Conservation (phyloP, 1,284 basidiomycete species). For the Pseudozyma pruni region DNA sequence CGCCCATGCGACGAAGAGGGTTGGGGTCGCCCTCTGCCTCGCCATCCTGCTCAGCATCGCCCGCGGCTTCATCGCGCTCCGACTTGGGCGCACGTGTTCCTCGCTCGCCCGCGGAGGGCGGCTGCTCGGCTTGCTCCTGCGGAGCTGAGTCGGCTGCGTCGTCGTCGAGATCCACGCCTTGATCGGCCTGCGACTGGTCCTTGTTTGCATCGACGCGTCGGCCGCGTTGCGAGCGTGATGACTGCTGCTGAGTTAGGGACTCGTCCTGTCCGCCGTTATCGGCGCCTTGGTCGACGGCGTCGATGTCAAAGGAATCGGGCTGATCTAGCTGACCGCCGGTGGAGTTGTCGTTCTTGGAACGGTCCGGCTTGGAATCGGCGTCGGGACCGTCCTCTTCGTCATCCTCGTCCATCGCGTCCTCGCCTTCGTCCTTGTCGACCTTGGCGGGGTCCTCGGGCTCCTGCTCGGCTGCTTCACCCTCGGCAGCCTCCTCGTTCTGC, state of each 20-base stretch:
- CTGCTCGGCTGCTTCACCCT: slow-evolving; percentile 31
- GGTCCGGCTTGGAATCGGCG: slow-evolving; percentile 14
- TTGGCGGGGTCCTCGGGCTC: slow-evolving; percentile 36
- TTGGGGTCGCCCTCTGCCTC: slow-evolving; percentile 69
- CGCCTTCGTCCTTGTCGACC: slow-evolving; percentile 47
- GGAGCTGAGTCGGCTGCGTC: slow-evolving; percentile 62
- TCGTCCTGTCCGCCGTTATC: slow-evolving; percentile 47
- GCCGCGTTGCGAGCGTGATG: slow-evolving; percentile 38
- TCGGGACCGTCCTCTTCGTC: slow-evolving; percentile 33
- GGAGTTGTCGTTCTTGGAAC: slow-evolving; percentile 10
- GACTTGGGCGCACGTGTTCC: slow-evolving; percentile 22
- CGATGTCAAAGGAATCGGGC: slow-evolving; percentile 33
- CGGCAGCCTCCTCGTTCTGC: slow-evolving; percentile 64
- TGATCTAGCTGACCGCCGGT: slow-evolving; percentile 16
- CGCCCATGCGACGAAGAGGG: slow-evolving; percentile 83
- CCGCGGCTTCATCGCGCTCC: slow-evolving; percentile 20
- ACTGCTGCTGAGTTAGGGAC: slow-evolving; percentile 46
- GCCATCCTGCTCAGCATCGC: slow-evolving; percentile 42
- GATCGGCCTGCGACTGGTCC: slow-evolving; percentile 53
- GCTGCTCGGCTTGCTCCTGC: slow-evolving; percentile 64
- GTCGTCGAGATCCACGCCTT: slow-evolving; percentile 58
- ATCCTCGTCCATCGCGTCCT: slow-evolving; percentile 48
- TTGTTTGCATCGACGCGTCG: slow-evolving; percentile 38
- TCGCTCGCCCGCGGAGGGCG: slow-evolving; percentile 19
- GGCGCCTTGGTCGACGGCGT: slow-evolving; percentile 44